Conservation (phyloP, 768 basidiomycete species). For the Cubamyces lactineus region DNA sequence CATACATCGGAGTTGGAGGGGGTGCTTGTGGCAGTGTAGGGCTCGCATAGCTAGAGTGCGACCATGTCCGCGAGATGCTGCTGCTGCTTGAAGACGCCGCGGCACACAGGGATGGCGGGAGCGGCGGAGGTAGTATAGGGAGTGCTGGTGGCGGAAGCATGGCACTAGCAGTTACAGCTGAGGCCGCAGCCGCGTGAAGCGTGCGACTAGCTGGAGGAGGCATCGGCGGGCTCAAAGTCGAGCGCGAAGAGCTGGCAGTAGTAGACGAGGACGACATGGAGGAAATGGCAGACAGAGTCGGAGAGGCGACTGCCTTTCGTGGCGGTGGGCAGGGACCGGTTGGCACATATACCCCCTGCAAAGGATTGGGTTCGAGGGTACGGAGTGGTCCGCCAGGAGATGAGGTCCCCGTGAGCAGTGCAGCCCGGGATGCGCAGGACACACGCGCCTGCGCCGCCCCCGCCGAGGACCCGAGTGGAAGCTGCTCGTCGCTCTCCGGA, state of each 20-base stretch:
- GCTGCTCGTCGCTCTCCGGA: not conserved
- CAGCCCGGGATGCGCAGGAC: not conserved
- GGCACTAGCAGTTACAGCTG: not conserved
- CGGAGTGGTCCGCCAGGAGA: not conserved
- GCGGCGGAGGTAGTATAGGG: not conserved
- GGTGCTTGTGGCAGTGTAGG: not conserved
- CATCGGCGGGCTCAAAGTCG: not conserved
- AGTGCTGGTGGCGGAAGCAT: not conserved
- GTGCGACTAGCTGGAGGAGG: not conserved
- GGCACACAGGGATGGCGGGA: not conserved
- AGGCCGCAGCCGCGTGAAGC: no score
- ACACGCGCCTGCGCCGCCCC: not conserved
- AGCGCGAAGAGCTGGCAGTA: not conserved
- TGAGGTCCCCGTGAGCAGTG: not conserved
- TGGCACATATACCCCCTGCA: conserved; percentile 3
- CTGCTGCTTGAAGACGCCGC: not conserved
- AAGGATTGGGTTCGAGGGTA: conserved; percentile 9
- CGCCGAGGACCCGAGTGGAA: not conserved
- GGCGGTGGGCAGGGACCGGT: not conserved
- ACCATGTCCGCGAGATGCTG: not conserved
- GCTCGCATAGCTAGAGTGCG: not conserved
- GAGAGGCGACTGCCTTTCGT: not conserved
- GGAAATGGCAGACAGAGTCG: not conserved
- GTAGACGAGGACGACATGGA: conserved; percentile 5
- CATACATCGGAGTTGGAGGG: not conserved